phyloP scores from a whole-genome alignment of 2,329 filamentous ascomycete genomes.

The Trichoderma harzianum region DNA sequence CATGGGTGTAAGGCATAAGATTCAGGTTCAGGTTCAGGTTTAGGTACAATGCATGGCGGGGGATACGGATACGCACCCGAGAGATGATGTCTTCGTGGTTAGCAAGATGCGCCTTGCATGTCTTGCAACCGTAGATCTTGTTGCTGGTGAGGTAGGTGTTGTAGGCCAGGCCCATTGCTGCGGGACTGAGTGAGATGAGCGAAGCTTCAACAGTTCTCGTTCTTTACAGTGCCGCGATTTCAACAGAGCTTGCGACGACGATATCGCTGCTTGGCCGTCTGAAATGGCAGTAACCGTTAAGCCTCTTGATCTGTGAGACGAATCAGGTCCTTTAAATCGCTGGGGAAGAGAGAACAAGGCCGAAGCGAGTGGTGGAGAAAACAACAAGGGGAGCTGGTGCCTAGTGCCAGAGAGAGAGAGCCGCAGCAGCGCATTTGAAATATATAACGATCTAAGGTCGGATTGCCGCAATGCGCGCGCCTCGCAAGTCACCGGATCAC shows the following conservation, averaged over 20 bases:
- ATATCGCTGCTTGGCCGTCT: neutral
- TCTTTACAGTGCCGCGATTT: neutral
- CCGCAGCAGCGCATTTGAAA: neutral
- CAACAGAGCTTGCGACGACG: neutral
- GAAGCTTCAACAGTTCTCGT: neutral
- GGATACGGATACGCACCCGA: conserved; percentile 55
- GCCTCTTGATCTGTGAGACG: neutral
- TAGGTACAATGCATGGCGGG: neutral
- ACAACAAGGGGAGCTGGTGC: neutral
- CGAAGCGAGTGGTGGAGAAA: neutral
- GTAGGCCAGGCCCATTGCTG: conserved; percentile 79
- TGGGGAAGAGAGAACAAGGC: neutral
- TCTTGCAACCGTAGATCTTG: conserved; percentile 90
- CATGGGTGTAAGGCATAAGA: neutral
- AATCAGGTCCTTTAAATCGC: neutral
- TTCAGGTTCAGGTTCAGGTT: neutral
- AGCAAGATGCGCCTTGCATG: conserved; percentile 91
- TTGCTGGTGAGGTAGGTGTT: conserved; percentile 84
- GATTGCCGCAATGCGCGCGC: neutral
- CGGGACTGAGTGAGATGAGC: neutral
- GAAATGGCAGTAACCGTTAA: neutral
- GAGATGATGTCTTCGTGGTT: conserved; percentile 97
- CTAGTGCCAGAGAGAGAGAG: neutral
- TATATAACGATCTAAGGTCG: neutral
- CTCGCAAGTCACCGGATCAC: neutral